Evolutionary conservation across 176 grass and related monocot species (phyloP).

Genomic region (Hordeum vulgare): MorexV3_pseudomolecules_assembly NC_058520.1:14202066-14202565

Average conservation of each 20-base stretch:
- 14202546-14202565: no score
- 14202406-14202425: no score
- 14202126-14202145: not conserved
- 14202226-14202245: not conserved
- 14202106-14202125: not conserved
- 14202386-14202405: no score
- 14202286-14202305: conserved; percentile 49
- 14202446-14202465: no score
- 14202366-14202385: conserved; percentile 85
- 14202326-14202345: conserved; percentile 89
- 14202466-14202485: no score
- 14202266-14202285: not conserved
- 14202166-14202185: not conserved
- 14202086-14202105: not conserved
- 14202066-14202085: not conserved
- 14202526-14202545: no score
- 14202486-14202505: no score
- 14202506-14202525: no score
- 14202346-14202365: conserved; percentile 91
- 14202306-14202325: conserved; percentile 72
- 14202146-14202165: not conserved
- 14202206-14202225: not conserved
- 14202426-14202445: no score
- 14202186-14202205: not conserved
- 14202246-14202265: not conserved